Evolutionary conservation across 2,329 filamentous ascomycete genomes (phyloP).

Genomic region (Fonsecaea pedrosoi): DNA sequence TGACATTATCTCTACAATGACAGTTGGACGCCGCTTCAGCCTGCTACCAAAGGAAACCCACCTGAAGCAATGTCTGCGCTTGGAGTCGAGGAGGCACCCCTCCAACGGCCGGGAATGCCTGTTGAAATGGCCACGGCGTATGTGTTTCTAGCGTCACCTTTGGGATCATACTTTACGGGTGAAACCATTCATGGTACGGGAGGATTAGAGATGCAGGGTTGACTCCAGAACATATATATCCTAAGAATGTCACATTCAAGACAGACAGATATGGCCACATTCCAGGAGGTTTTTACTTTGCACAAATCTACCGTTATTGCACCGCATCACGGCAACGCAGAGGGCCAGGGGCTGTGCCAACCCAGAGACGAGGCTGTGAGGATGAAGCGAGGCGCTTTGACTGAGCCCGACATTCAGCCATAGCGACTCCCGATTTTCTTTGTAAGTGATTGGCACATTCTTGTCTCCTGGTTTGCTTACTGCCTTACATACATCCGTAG

Average conservation of each 20-base stretch:
- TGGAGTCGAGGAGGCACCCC: constrained; percentile 38
- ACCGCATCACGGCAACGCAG: not conserved
- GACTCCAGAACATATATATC: not conserved
- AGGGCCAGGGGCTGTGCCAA: not conserved
- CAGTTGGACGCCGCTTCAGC: constrained; percentile 46
- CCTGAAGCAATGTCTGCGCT: constrained; percentile 47
- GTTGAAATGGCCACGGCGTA: constrained; percentile 51
- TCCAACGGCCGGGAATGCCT: constrained; percentile 49
- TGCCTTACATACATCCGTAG: not conserved
- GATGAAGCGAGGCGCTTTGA: not conserved
- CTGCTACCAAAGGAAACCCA: constrained; percentile 38
- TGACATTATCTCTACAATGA: not conserved
- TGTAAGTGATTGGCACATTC: not conserved
- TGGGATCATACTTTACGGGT: constrained; percentile 34
- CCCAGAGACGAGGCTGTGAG: not conserved
- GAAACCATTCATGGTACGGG: constrained; percentile 36
- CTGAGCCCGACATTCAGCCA: not conserved
- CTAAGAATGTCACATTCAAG: not conserved
- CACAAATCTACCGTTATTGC: not conserved
- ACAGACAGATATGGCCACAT: constrained; percentile 1
- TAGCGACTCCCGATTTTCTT: not conserved
- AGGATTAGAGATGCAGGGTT: constrained; percentile 36
- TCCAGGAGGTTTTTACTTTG: not conserved
- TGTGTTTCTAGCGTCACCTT: constrained; percentile 47
- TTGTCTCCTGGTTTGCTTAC: not conserved